Evolutionary conservation across 495 filamentous ascomycete genomes (phyloP), one percentile per base, ranked within the genome.

Genomic region (Penicillium psychrofluorescens): DNA sequence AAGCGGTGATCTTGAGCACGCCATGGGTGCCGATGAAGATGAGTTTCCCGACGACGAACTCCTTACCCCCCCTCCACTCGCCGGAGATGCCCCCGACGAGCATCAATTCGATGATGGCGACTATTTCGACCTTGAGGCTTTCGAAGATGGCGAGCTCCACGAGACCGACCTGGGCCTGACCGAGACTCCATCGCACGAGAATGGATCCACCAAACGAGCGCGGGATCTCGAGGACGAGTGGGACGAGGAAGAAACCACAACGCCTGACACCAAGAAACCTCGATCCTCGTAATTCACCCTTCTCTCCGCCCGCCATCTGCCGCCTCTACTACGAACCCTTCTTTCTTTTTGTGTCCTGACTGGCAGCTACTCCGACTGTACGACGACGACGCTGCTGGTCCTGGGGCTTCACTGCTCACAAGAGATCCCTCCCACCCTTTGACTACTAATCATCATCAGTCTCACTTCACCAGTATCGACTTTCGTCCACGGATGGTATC

Each of bases 151-250:
- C 34, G 59, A 56, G 40, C 34, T 53, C 41, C 51, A 60, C 41
- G 57, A 48, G 44, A 38, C 45, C 33, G 54, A 55, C 15, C 30
- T 45, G 46, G n/a, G 1, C 32, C 48, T 50, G 56, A 60, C 30
- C 45, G 22, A 22, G 22, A 22, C 53, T 34, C 44, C 51, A 35
- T 15, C 46, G 13, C 39, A 36, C 43, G 45, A 51, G 10, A 57
- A 46, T 15, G 22, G 39, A 11, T 58, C 59, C 36, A 28, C 49
- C 44, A 63, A 64, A 48, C 54, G 59, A 27, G 51, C 59, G n/a
- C 61, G 57, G 37, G 59, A 52, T n/a, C 48, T 55, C 22, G 61
- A 62, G 36, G 56, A 63, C n/a, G 59, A 63, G 28, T 51, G 53
- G 49, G 61, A 63, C 11, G 35, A 53, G 16, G 46, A 36, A 30